Base-by-base conservation (phyloP, 139 green algal species). In the Edaphochlamys debaryana region DNA sequence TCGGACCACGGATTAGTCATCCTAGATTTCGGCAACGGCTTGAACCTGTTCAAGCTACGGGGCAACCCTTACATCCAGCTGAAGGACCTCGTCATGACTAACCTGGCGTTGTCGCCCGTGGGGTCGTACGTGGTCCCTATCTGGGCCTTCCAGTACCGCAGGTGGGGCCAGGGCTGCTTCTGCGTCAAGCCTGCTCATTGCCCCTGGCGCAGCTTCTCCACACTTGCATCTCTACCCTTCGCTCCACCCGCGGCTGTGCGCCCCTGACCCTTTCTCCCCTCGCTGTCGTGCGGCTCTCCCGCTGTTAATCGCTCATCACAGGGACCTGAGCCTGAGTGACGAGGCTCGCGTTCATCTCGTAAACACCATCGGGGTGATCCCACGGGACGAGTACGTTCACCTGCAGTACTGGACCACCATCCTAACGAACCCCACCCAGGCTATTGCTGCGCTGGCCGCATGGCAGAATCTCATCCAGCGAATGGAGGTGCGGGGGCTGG, bases 361-460 rank as follows among this genome's bases (percentile, higher is more conserved):
- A 7, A 82, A 82, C 76, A 74, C 63, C 15, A 82, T 42, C 0
- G 76, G 42, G 13, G 63, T 82, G 3, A n/a, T 82, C 2, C 27
- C 76, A 5, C 2, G 7, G 13, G 76, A 82, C 62, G 76, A 82
- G 64, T 82, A 40, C 60, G 32, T 41, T 3, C 45, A 50, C n/a
- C 23, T 82, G 63, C 23, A 73, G 32, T 82, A 67, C 63, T 82
- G 76, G 76, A 67, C 76, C 22, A 38, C 7, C 42, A 82, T 82
- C 63, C 9, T 82, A 2, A 38, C 22, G 62, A 82, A 73, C 63
- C 60, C 63, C 22, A 54, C 66, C 38, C 62, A 50, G 32, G 36
- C 32, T 9, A 48, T 82, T 8, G 42, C 62, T 0, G 62, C 76
- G 42, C 60, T 82, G 63, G 76, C 62, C 0, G 76, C 30, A n/a